These are phyloP conservation scores for Saccharum hybrid DNA, from an alignment of 202 grass and related monocot genomes.

Conservation along the genomic window DNA sequence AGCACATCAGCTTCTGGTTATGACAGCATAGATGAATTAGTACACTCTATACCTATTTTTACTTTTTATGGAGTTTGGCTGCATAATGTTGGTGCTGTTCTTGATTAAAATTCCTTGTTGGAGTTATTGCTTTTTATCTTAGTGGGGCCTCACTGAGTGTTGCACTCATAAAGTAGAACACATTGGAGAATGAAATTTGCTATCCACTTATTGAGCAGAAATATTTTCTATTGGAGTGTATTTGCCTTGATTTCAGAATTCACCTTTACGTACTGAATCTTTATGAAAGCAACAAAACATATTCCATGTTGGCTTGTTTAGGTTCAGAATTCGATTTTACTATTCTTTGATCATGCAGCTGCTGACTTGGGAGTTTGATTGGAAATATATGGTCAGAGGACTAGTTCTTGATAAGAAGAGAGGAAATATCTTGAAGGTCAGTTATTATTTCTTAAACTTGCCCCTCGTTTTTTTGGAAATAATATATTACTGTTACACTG, in stretches of 20 bases:
- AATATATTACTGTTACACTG: conserved; percentile 24
- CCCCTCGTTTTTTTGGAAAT: neutral
- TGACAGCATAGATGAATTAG: neutral
- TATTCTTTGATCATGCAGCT: conserved; percentile 62
- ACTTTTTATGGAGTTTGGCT: conserved; percentile 20
- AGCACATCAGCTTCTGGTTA: neutral
- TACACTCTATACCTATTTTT: neutral
- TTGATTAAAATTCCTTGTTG: conserved; percentile 5
- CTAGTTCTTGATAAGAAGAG: conserved; percentile 97
- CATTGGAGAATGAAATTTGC: neutral
- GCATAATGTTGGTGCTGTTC: conserved; percentile 3
- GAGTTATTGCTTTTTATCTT: conserved; percentile 42
- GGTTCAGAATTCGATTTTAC: conserved; percentile 38
- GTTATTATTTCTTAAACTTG: conserved; percentile 32
- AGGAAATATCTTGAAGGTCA: conserved; percentile 99
- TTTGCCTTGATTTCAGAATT: conserved; percentile 29
- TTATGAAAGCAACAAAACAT: neutral
- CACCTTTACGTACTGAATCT: conserved; percentile 18
- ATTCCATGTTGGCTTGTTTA: conserved; percentile 29
- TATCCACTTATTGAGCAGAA: conserved; percentile 1
- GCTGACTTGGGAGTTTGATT: conserved; percentile 90
- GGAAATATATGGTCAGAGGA: conserved; percentile 99
- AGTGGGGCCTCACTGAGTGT: neutral
- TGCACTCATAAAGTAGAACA: neutral
- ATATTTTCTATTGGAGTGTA: neutral